phyloP scores from a whole-genome alignment of 2,329 filamentous ascomycete genomes.

The Alternaria consortialis region DNA sequence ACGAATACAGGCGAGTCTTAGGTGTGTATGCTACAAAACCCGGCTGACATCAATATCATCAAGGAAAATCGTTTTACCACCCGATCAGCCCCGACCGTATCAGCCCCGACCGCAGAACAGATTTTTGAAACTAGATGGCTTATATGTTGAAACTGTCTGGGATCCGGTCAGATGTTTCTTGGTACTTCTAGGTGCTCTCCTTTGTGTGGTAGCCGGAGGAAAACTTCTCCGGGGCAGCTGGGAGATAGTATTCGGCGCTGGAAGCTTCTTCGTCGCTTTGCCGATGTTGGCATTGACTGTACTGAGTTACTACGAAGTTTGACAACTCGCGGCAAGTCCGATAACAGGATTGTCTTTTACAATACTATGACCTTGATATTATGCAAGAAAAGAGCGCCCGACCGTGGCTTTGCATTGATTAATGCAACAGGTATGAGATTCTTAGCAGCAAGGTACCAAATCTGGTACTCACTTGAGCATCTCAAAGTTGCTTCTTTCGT shows the following conservation, averaged over 20 bases:
- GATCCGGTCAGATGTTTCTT: not conserved
- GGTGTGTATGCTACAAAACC: not conserved
- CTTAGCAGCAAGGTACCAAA: too few species aligned
- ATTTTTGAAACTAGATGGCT: not conserved
- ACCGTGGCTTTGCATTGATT: too few species aligned
- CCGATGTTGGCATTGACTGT: constrained; percentile 5
- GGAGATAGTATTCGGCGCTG: constrained; percentile 18
- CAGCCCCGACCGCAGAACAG: not conserved
- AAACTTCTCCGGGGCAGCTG: constrained; percentile 11
- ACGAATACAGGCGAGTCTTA: not conserved
- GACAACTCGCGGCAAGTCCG: not conserved
- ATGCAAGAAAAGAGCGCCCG: not conserved
- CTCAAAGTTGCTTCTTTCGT: not conserved
- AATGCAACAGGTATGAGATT: too few species aligned
- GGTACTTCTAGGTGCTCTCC: not conserved
- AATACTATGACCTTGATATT: not conserved
- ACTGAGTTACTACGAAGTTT: not conserved
- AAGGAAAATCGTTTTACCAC: not conserved
- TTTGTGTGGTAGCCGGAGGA: not conserved
- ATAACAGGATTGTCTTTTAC: not conserved
- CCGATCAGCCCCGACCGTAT: rapidly evolving
- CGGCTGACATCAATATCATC: not conserved
- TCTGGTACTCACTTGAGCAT: too few species aligned
- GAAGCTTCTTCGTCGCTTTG: constrained; percentile 16
- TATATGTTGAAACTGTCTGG: not conserved